phyloP scores from a whole-genome alignment of 106 monocot species.

The Hemerocallis citrina region DNA sequence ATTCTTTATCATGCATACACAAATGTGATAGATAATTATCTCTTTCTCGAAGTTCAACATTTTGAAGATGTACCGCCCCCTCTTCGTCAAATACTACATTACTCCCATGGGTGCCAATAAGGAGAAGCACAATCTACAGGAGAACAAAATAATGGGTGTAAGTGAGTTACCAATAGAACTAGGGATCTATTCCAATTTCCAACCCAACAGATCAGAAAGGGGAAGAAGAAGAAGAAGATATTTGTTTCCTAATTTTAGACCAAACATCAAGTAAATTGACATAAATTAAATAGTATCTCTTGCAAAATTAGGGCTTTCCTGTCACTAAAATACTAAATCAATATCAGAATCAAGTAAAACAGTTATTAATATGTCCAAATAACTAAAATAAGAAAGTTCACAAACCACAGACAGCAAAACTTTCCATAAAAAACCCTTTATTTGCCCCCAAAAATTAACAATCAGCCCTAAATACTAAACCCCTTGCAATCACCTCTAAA shows the following conservation, averaged over 20 bases:
- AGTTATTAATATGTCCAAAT: not conserved
- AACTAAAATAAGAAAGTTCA: not conserved
- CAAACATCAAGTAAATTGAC: no score
- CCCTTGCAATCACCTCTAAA: no score
- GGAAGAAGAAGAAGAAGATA: no score
- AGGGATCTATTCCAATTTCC: no score
- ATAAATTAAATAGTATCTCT: not conserved
- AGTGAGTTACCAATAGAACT: no score
- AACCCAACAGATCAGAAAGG: no score
- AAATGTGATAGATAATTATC: slow-evolving; percentile 67
- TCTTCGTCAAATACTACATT: slow-evolving; percentile 15
- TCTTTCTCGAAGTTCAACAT: slow-evolving; percentile 15
- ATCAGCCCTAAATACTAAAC: not conserved
- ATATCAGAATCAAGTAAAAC: not conserved
- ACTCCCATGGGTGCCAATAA: slow-evolving; percentile 17
- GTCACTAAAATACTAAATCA: not conserved
- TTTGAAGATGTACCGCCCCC: slow-evolving; percentile 19
- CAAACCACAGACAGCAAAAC: no score
- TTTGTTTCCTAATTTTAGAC: no score
- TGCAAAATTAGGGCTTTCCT: not conserved
- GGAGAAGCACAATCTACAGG: slow-evolving; percentile 40
- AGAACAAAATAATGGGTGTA: no score
- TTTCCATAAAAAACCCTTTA: not conserved
- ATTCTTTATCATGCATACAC: slow-evolving; percentile 81
- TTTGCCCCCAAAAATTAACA: no score